Conservation (phyloP, 1,284 basidiomycete species). For the Leccinum fuscescens region DNA sequence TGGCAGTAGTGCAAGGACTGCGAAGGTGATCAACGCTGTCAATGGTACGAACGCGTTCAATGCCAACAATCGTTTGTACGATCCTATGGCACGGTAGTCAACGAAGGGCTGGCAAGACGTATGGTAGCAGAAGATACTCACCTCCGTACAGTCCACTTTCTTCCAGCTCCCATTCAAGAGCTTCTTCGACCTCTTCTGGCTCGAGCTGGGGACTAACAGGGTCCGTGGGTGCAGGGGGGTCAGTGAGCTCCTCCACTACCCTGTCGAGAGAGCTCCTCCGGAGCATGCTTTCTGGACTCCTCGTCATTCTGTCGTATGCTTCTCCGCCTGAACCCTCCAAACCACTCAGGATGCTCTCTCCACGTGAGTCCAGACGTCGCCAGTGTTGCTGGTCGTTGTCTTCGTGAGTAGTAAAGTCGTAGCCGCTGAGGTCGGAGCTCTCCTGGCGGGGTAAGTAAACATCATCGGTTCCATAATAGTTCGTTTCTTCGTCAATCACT, state of each 20-base stretch:
- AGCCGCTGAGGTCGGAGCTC: conserved; percentile 19
- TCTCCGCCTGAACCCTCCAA: conserved; percentile 27
- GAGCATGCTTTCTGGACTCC: conserved; percentile 35
- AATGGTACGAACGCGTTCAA: conserved; percentile 59
- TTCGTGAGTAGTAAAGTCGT: conserved; percentile 24
- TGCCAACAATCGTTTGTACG: conserved; percentile 50
- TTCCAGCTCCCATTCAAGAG: conserved; percentile 55
- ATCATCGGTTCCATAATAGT: conserved; percentile 17
- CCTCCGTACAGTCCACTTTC: conserved; percentile 60
- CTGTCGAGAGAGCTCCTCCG: conserved; percentile 35
- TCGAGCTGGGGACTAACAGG: conserved; percentile 10
- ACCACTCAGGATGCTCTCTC: conserved; percentile 34
- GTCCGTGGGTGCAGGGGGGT: conserved; percentile 4
- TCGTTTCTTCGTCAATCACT: conserved; percentile 12
- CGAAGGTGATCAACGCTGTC: conserved; percentile 46
- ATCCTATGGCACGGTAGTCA: conserved; percentile 44
- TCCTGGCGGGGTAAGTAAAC: conserved; percentile 10
- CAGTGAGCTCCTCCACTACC: conserved; percentile 46
- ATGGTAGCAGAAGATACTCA: conserved; percentile 27
- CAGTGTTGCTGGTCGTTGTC: conserved; percentile 28
- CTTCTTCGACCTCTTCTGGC: conserved; percentile 35
- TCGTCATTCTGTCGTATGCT: conserved; percentile 22
- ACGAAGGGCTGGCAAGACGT: not conserved
- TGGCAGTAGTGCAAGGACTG: conserved; percentile 50
- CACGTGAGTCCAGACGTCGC: conserved; percentile 33